These are phyloP conservation scores for Athelia sp. DNA, from an alignment of 1,284 basidiomycete species.

Conservation along the genomic window DNA sequence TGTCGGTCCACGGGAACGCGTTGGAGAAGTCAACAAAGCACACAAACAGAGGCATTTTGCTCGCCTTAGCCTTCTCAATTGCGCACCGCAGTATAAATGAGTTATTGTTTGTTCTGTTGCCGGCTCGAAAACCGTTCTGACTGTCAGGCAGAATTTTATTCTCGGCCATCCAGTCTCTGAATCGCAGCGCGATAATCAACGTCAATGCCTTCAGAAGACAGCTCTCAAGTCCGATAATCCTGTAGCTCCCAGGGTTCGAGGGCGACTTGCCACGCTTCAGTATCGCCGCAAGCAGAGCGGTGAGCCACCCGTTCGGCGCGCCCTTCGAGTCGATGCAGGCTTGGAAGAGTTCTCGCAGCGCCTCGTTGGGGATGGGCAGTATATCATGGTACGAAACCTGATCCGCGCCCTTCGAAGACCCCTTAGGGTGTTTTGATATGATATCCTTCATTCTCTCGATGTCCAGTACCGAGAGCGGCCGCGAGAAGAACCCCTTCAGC, in stretches of 20 bases:
- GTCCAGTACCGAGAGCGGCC: slow-evolving; percentile 2
- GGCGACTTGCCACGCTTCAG: neutral
- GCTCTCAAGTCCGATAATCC: neutral
- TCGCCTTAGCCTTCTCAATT: slow-evolving; percentile 6
- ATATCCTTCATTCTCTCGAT: slow-evolving; percentile 4
- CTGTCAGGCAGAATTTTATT: neutral
- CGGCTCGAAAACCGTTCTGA: neutral
- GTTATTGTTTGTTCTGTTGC: neutral
- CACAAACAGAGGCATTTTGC: slow-evolving; percentile 7
- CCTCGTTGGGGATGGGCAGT: neutral
- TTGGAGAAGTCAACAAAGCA: slow-evolving; percentile 12
- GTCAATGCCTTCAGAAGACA: neutral
- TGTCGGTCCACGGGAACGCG: slow-evolving; percentile 12
- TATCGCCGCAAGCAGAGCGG: neutral
- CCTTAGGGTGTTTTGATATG: neutral
- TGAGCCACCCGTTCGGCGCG: neutral
- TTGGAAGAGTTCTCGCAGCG: neutral
- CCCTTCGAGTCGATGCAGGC: neutral
- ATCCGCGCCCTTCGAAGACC: slow-evolving; percentile 4
- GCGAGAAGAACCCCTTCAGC: slow-evolving; percentile 3
- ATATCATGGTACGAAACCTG: neutral
- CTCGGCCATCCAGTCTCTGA: neutral
- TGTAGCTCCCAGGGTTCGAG: neutral
- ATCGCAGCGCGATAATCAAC: neutral
- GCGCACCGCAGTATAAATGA: neutral